Percentiles rank a stretch among this genome's conserved stretches.
Evolutionary conservation across 306 rosid species (phyloP).

Genomic region (Medicago lupulina): DNA sequence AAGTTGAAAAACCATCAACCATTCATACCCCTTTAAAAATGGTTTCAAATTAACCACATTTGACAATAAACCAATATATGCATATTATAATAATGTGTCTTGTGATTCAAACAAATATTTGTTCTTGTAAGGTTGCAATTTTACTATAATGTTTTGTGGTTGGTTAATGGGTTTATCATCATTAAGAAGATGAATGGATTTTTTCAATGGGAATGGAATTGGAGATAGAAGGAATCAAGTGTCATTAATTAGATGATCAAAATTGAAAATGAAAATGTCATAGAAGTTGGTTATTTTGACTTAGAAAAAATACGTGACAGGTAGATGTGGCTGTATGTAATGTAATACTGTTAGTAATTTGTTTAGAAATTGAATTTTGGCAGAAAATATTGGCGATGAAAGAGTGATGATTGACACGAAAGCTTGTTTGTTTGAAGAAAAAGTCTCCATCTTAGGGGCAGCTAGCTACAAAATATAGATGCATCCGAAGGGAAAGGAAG

Average conservation of each 20-base stretch:
- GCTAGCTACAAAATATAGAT: neutral
- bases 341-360: neutral
- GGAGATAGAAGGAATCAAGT: neutral
- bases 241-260: neutral
- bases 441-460: neutral
- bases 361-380: neutral
- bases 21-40: constrained; percentile 10
- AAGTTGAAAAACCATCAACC: constrained; percentile 58
- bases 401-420: constrained; percentile 21
- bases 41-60: neutral
- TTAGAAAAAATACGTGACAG: neutral
- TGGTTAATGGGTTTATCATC: neutral
- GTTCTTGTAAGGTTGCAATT: neutral
- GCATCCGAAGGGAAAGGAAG: constrained; percentile 11
- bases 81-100: neutral
- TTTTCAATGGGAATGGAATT: neutral
- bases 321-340: too few species aligned
- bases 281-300: neutral
- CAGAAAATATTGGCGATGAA: constrained; percentile 6
- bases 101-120: neutral
- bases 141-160: neutral
- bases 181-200: neutral
- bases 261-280: neutral
- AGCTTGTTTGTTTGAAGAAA: constrained; percentile 3
- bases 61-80: neutral